These are phyloP conservation scores for Microsporum audouinii DNA, from an alignment of 2,329 filamentous ascomycete genomes.

Conservation along the genomic window DNA sequence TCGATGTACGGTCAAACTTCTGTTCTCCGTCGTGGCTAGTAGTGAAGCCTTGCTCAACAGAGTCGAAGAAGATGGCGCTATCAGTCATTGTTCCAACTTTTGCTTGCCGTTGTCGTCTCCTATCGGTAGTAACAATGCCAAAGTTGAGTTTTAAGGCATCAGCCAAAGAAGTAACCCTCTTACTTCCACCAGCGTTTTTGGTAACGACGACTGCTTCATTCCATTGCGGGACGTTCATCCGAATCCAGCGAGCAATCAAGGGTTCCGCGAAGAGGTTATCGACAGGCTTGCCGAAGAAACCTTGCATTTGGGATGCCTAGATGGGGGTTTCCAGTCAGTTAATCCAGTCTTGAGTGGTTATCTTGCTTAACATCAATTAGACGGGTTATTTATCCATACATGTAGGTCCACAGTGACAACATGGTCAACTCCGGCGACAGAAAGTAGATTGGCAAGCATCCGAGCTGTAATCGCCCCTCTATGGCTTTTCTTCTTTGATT, in stretches of 20 bases:
- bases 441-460: constrained; percentile 90
- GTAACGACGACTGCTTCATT: constrained; percentile 85
- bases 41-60: constrained; percentile 36
- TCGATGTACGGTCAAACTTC: not conserved
- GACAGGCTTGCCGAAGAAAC: constrained; percentile 95
- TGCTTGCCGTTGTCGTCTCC: constrained; percentile 38
- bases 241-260: constrained; percentile 90
- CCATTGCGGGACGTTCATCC: constrained; percentile 77
- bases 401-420: constrained; percentile 96
- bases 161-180: constrained; percentile 88
- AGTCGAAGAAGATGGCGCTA: constrained; percentile 65
- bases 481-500: constrained; percentile 98
- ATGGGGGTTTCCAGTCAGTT: not conserved
- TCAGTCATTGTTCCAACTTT: constrained; percentile 54
- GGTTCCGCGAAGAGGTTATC: constrained; percentile 96
- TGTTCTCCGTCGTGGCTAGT: constrained; percentile 14
- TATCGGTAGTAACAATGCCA: constrained; percentile 63
- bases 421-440: constrained; percentile 90
- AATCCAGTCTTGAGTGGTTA: not conserved
- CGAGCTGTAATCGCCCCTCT: constrained; percentile 90
- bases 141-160: constrained; percentile 97
- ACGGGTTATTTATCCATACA: constrained; percentile 33
- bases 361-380: not conserved
- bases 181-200: constrained; percentile 95
- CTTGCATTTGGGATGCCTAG: constrained; percentile 89